Evolutionary conservation across 2,329 filamentous ascomycete species (phyloP).

Genomic region (Sporothrix sp.): DNA sequence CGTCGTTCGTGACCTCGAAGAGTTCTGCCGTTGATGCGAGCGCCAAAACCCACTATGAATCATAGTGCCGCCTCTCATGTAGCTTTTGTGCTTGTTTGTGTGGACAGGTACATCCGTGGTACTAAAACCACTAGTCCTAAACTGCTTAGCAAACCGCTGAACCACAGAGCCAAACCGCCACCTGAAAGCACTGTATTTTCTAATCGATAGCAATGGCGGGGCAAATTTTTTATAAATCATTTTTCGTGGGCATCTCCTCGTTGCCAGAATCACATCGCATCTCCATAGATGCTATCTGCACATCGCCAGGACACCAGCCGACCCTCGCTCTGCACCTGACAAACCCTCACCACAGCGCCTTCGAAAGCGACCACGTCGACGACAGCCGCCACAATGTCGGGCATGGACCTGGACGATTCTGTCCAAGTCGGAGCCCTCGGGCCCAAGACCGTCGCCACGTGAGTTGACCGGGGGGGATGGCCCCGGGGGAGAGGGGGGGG

Average conservation of each 20-base stretch:
- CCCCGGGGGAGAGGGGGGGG: neutral
- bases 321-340: neutral
- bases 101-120: too few species aligned
- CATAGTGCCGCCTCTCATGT: neutral
- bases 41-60: constrained; percentile 8
- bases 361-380: neutral
- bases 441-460: constrained; percentile 25
- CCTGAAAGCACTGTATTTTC: neutral
- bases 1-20: too few species aligned
- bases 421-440: constrained; percentile 21
- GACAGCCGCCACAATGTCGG: constrained; percentile 12
- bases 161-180: neutral
- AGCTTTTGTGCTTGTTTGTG: neutral
- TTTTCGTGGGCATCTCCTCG: neutral
- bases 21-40: too few species aligned
- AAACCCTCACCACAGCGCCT: neutral
- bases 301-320: neutral
- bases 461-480: constrained; percentile 9
- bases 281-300: too few species aligned
- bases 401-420: constrained; percentile 27
- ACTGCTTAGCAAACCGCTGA: neutral
- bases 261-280: neutral
- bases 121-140: too few species aligned
- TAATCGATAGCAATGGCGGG: constrained; percentile 12
- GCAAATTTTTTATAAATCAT: constrained; percentile 15